A percentile compares a stretch with the other conserved stretches of the same genome.
Conservation (phyloP, 2,329 filamentous ascomycete species). For the Phaeosphaeria sp. region DNA sequence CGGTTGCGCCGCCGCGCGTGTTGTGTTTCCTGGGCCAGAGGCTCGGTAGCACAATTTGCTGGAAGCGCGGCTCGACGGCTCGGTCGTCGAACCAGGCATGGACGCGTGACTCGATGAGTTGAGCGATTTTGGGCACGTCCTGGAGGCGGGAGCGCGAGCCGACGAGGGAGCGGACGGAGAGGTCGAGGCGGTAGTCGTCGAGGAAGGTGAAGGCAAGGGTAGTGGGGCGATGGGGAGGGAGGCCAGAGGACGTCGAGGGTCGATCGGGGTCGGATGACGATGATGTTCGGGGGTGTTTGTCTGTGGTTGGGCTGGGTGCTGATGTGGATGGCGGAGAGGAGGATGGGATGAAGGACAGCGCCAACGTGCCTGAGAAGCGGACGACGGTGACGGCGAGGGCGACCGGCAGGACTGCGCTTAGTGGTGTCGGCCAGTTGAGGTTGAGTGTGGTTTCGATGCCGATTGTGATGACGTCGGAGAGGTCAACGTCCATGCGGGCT, state of each 20-base stretch:
- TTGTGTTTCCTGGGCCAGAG: conserved; percentile 87
- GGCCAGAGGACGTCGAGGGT: conserved; percentile 30
- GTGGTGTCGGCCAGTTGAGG: conserved; percentile 90
- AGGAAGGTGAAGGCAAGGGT: conserved; percentile 95
- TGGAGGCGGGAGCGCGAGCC: conserved; percentile 81
- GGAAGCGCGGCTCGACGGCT: conserved; percentile 83
- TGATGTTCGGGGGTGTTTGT: conserved; percentile 1
- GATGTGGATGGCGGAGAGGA: conserved; percentile 34
- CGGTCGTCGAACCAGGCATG: conserved; percentile 90
- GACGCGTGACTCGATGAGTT: conserved; percentile 78
- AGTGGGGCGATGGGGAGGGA: conserved; percentile 63
- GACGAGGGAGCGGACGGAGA: conserved; percentile 79
- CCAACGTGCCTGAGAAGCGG: conserved; percentile 91
- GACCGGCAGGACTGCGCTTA: conserved; percentile 88
- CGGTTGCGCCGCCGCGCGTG: conserved; percentile 72
- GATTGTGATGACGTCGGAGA: conserved; percentile 94
- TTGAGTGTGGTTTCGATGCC: conserved; percentile 93
- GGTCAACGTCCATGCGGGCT: conserved; percentile 94
- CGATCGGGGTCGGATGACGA: conserved; percentile 53
- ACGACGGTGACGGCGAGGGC: conserved; percentile 91
- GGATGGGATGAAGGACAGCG: conserved; percentile 87
- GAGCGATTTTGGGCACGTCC: conserved; percentile 87
- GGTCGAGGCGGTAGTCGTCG: conserved; percentile 84
- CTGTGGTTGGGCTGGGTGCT: conserved; percentile 38
- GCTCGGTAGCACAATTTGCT: conserved; percentile 82